These are phyloP conservation scores for Populus ilicifolia DNA, from an alignment of 345 rosid genomes.

Conservation along the genomic window DNA sequence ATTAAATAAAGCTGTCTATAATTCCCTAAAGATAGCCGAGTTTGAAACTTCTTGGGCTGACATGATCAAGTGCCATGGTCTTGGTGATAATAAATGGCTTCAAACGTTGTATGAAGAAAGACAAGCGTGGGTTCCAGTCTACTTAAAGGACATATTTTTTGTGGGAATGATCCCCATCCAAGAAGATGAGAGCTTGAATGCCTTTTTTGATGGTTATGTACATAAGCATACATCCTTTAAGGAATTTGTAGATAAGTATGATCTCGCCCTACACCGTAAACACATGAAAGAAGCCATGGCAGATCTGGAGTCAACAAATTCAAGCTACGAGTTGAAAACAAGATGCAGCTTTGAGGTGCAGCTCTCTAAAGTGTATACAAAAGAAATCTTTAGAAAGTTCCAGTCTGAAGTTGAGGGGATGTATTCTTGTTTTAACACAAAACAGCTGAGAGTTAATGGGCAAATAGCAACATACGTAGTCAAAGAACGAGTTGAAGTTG, in stretches of 20 bases:
- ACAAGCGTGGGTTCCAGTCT: slow-evolving; percentile 52
- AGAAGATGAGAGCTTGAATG: slow-evolving; percentile 42
- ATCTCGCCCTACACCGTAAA: slow-evolving; percentile 46
- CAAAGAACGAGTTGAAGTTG: slow-evolving; percentile 43
- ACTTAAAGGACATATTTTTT: slow-evolving; percentile 43
- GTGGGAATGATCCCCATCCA: slow-evolving; percentile 51
- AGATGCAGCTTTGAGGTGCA: slow-evolving; percentile 45
- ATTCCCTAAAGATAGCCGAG: slow-evolving; percentile 43
- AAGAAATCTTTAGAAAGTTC: slow-evolving; percentile 40
- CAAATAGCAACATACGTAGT: slow-evolving; percentile 43
- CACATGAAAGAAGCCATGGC: slow-evolving; percentile 49
- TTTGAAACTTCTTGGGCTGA: slow-evolving; percentile 48
- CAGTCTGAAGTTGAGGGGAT: slow-evolving; percentile 54
- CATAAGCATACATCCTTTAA: slow-evolving; percentile 55
- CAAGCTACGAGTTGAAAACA: slow-evolving; percentile 42
- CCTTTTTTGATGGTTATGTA: slow-evolving; percentile 59
- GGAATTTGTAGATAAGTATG: slow-evolving; percentile 55
- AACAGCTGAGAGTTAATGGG: slow-evolving; percentile 39
- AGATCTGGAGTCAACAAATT: slow-evolving; percentile 38
- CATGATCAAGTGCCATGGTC: slow-evolving; percentile 38
- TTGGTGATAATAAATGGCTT: slow-evolving; percentile 50
- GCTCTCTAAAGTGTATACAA: slow-evolving; percentile 44
- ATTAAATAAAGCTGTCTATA: slow-evolving; percentile 41
- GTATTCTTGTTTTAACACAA: slow-evolving; percentile 52
- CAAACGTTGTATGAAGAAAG: slow-evolving; percentile 44